Percentiles rank a stretch among this genome's conserved stretches.
Conservation (phyloP, 78 protist species). For the Capsaspora owczarzaki region DNA sequence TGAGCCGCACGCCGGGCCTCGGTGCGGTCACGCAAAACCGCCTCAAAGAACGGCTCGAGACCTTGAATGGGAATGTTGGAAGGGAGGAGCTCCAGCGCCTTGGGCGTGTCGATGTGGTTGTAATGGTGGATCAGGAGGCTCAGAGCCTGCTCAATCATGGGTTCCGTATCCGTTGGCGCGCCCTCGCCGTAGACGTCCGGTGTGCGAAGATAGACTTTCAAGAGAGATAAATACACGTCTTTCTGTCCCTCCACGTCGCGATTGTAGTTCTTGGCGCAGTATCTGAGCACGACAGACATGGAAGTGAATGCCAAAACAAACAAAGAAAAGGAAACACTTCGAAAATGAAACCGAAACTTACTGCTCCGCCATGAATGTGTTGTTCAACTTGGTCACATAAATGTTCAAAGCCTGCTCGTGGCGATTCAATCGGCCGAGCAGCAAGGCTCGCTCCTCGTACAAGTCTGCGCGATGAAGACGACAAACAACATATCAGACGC, state of each 20-base stretch:
- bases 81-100: background rate
- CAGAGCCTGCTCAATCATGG: too few relatives aligned
- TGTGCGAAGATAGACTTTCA: background rate
- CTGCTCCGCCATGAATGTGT: too few relatives aligned
- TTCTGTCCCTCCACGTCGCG: background rate
- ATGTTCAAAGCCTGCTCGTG: background rate
- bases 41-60: background rate
- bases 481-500: background rate
- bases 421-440: background rate
- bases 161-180: background rate
- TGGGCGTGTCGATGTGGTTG: background rate
- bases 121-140: background rate
- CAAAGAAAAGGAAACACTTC: too few relatives aligned
- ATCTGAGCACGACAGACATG: too few relatives aligned
- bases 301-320: too few relatives aligned
- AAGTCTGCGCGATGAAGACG: background rate
- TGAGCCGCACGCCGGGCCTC: too few relatives aligned
- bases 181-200: background rate
- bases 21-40: background rate
- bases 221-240: constrained; percentile 4
- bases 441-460: background rate
- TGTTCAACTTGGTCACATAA: background rate
- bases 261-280: background rate
- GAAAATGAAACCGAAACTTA: too few relatives aligned
- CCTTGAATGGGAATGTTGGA: background rate